These are phyloP conservation scores for Arctostaphylos glauca DNA, from an alignment of 148 eudicot genomes.

Conservation along the genomic window DNA sequence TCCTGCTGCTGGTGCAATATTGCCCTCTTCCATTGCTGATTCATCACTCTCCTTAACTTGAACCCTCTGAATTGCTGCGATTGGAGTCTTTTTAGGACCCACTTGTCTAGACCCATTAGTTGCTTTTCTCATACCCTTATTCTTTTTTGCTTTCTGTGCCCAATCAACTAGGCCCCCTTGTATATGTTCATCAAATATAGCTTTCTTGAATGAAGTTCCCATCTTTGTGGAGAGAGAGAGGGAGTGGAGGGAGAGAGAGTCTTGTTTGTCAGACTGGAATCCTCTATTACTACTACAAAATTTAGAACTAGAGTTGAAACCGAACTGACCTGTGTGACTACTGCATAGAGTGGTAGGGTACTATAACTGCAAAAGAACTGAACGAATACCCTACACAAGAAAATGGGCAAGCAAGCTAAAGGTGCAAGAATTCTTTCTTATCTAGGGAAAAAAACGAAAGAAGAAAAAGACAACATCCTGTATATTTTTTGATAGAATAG, in stretches of 20 bases:
- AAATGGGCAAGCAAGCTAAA: neutral
- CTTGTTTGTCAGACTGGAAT: neutral
- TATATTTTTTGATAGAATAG: too few relatives aligned
- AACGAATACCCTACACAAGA: neutral
- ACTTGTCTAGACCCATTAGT: neutral
- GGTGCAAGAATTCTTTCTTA: neutral
- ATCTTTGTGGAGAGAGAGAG: slow-evolving; percentile 17
- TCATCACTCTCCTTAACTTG: neutral
- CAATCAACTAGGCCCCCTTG: slow-evolving; percentile 23
- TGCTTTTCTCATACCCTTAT: slow-evolving; percentile 7
- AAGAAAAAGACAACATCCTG: too few relatives aligned
- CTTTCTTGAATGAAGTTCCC: slow-evolving; percentile 35
- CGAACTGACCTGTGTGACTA: neutral
- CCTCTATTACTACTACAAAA: neutral
- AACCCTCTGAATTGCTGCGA: neutral
- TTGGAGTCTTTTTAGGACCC: neutral
- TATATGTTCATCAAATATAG: slow-evolving; percentile 24
- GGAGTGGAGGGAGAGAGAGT: neutral
- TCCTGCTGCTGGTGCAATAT: neutral
- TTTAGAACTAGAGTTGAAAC: neutral
- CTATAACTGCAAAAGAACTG: slow-evolving; percentile 6
- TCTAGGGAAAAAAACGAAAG: neutral
- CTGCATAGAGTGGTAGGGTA: slow-evolving; percentile 3
- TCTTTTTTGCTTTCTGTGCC: slow-evolving; percentile 29
- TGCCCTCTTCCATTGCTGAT: neutral